A percentile compares a stretch with the other conserved stretches of the same genome.
Evolutionary conservation across 2,329 filamentous ascomycete species (phyloP).

Genomic region (Periconia digitata): DNA sequence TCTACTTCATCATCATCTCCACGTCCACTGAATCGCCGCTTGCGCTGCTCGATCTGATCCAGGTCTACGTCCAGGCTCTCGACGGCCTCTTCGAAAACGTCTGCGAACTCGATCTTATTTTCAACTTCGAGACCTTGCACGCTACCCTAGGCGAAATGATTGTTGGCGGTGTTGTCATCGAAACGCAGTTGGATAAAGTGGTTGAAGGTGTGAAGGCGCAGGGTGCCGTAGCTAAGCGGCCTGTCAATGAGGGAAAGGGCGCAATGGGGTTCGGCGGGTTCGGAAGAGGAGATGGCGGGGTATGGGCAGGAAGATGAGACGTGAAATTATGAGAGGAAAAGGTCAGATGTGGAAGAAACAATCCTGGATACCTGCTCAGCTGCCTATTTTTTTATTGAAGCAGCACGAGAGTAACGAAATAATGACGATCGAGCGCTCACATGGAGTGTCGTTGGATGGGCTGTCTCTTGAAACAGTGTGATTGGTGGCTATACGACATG

Average conservation of each 20-base stretch:
- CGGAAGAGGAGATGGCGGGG: constrained; percentile 32
- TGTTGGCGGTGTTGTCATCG: constrained; percentile 89
- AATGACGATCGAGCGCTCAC: no score
- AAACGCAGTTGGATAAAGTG: constrained; percentile 86
- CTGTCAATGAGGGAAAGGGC: constrained; percentile 67
- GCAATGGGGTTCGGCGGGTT: constrained; percentile 30
- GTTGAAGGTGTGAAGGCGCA: constrained; percentile 78
- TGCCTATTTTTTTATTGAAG: no score
- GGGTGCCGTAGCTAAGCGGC: constrained; percentile 75
- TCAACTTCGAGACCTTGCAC: constrained; percentile 97
- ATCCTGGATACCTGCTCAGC: no score
- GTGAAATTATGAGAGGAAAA: no score
- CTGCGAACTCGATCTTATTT: constrained; percentile 96
- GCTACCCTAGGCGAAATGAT: constrained; percentile 91
- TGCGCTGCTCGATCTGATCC: constrained; percentile 92
- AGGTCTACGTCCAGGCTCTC: constrained; percentile 95
- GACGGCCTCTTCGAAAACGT: constrained; percentile 98
- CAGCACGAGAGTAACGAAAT: no score
- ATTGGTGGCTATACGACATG: no score
- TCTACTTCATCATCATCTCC: constrained; percentile 98
- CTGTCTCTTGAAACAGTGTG: no score
- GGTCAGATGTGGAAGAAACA: no score
- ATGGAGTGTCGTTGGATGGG: no score
- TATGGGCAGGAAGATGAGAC: constrained; percentile 34
- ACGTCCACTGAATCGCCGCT: constrained; percentile 95